Evolutionary conservation across 495 filamentous ascomycete genomes (phyloP).

Genomic region (Aspergillus haitiensis): DNA sequence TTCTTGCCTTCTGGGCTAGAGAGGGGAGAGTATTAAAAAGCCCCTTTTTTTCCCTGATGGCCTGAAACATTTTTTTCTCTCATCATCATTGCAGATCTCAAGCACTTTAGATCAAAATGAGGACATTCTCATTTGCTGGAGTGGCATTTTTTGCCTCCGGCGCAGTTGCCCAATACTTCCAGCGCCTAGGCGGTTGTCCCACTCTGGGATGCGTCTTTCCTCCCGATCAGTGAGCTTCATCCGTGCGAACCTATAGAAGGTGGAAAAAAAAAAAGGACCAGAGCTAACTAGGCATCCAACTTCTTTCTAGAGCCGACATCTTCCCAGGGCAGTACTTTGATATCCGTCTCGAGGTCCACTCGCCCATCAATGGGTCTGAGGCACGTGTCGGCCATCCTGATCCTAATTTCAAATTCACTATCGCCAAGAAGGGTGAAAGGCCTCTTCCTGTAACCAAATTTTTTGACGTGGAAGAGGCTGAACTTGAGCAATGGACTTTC

Average conservation of each 20-base stretch:
- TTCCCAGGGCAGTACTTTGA: constrained; percentile 74
- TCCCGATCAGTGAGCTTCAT: constrained; percentile 61
- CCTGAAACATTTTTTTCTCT: constrained; percentile 10
- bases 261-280: background rate
- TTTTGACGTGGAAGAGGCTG: constrained; percentile 60
- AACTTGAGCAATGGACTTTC: constrained; percentile 70
- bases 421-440: constrained; percentile 55
- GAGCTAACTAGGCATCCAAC: constrained; percentile 3
- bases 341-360: constrained; percentile 74
- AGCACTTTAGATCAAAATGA: constrained; percentile 28
- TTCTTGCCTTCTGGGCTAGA: background rate
- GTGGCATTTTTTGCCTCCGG: constrained; percentile 27
- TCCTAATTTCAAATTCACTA: constrained; percentile 66
- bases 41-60: background rate
- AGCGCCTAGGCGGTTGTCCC: constrained; percentile 68
- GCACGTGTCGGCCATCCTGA: constrained; percentile 62
- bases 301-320: constrained; percentile 56
- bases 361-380: constrained; percentile 72
- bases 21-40: constrained; percentile 6
- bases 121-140: constrained; percentile 20
- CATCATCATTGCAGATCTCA: constrained; percentile 13
- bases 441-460: constrained; percentile 53
- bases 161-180: constrained; percentile 61
- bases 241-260: background rate
- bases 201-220: constrained; percentile 72